phyloP scores from a whole-genome alignment of 140 eudicot genomes.

The Stevia rebaudiana region DNA sequence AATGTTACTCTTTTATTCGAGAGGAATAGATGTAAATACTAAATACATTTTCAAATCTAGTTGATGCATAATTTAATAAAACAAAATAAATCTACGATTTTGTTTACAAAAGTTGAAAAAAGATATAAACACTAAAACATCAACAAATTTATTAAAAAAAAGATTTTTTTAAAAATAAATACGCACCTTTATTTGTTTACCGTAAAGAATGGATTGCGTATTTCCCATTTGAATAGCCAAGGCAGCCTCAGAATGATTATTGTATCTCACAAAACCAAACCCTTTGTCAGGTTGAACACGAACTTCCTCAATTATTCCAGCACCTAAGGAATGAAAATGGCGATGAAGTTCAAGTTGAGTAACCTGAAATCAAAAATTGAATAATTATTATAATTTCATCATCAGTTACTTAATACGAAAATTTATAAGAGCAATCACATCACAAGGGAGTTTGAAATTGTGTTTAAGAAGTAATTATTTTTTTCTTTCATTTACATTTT shows the following conservation, averaged over 20 bases:
- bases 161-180: neutral
- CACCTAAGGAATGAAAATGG: conserved; percentile 81
- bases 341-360: conserved; percentile 91
- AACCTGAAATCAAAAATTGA: conserved; percentile 36
- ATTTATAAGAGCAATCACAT: neutral
- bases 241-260: conserved; percentile 85
- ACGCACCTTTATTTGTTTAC: conserved; percentile 76
- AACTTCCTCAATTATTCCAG: conserved; percentile 90
- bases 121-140: too few relatives aligned
- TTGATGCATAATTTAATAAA: too few relatives aligned
- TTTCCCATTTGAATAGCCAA: conserved; percentile 88
- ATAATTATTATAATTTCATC: neutral
- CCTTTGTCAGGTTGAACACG: conserved; percentile 96
- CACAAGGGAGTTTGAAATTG: too few relatives aligned
- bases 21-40: too few relatives aligned
- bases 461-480: too few relatives aligned
- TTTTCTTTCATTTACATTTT: too few relatives aligned
- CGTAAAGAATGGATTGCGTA: conserved; percentile 58
- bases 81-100: too few relatives aligned
- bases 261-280: conserved; percentile 95
- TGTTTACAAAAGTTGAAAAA: too few relatives aligned
- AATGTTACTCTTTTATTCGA: too few relatives aligned
- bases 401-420: conserved; percentile 3
- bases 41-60: too few relatives aligned
- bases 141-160: too few relatives aligned